Base-by-base conservation (phyloP, 306 rosid species). In the Vigna unguiculata region DNA sequence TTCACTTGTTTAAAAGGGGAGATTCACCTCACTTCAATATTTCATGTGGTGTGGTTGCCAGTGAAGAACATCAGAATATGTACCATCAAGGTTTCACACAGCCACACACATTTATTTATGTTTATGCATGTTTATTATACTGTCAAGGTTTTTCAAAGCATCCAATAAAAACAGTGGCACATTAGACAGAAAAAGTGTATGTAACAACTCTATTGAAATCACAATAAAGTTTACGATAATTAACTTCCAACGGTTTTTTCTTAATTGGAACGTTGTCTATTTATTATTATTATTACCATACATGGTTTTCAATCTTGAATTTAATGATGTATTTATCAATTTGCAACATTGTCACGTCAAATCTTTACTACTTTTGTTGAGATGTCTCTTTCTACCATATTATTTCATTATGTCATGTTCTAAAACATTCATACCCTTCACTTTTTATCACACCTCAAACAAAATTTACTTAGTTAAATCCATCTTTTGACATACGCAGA, bases 1-100 rank as follows among this genome's bases (percentile, higher is more conserved):
- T 62, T 75, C 22, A 63, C 52, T 63, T 15, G 30, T 75, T 62
- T 75, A 9, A 21, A 34, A 63, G 15, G 28, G 25, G 61, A 45
- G 48, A 62, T 43, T 58, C 69, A 9, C 68, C 30, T 75, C 61
- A 40, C 13, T 40, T 40, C 2, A 17, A 62, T 62, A 34, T 62
- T 30, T 25, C 21, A 47, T 28, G 15, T 4, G 34, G 2, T 38
- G 41, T 53, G 34, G 40, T 16, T 52, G 28, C 58, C n/a, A 1
- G 34, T 19, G 62, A 72, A 32, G 16, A 72, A 19, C 40, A 55
- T 9, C 14, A n/a, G 47, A 66, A 66, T 41, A 11, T 65, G 52
- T 64, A 19, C 48, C 24, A 0, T 55, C 62, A 10, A 9, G 12
- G 16, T 54, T 53, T 54, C 61, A 20, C 61, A 54, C 32, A 49